Evolutionary conservation across 805 yeast genomes (phyloP).

Genomic region (Cyberlindnera saturnus): DNA sequence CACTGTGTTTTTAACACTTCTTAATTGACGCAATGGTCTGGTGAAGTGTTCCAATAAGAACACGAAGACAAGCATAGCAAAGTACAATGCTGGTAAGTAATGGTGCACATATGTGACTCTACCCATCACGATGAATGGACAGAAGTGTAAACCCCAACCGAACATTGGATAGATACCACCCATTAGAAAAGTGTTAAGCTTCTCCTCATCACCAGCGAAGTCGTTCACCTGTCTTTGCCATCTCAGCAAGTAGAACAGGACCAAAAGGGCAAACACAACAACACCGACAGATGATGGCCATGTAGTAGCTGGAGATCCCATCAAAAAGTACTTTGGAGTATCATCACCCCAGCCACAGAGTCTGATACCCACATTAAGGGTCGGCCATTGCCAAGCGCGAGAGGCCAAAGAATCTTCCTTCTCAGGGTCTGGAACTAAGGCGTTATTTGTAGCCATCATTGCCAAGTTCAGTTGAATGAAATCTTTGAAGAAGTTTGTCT

Average conservation of each 20-base stretch:
- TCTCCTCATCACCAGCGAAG: conserved; percentile 39
- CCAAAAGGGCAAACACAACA: conserved; percentile 41
- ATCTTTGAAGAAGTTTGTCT: conserved; percentile 70
- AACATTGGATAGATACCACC: conserved; percentile 75
- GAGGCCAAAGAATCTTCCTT: conserved; percentile 69
- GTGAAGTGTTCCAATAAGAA: conserved; percentile 43
- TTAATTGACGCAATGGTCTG: conserved; percentile 18
- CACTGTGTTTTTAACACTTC: conserved; percentile 20
- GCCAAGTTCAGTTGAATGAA: conserved; percentile 72
- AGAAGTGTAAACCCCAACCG: conserved; percentile 75
- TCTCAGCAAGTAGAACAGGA: conserved; percentile 36
- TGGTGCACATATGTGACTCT: conserved; percentile 86
- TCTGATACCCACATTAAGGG: conserved; percentile 68
- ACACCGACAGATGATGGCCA: conserved; percentile 66
- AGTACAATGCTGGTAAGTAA: conserved; percentile 78
- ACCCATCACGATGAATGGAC: conserved; percentile 76
- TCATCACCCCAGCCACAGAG: conserved; percentile 66
- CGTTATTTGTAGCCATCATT: conserved; percentile 85
- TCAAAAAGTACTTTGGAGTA: conserved; percentile 54
- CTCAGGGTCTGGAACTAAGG: conserved; percentile 70
- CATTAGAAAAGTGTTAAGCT: conserved; percentile 50
- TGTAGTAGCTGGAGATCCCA: conserved; percentile 76
- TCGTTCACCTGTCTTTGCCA: conserved; percentile 79
- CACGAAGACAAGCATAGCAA: conserved; percentile 54
- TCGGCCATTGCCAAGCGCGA: conserved; percentile 85